Percentiles rank a stretch among this genome's conserved stretches.
Evolutionary conservation across 2,329 filamentous ascomycete genomes (phyloP).

Genomic region (Apiospora pterosperma): DNA sequence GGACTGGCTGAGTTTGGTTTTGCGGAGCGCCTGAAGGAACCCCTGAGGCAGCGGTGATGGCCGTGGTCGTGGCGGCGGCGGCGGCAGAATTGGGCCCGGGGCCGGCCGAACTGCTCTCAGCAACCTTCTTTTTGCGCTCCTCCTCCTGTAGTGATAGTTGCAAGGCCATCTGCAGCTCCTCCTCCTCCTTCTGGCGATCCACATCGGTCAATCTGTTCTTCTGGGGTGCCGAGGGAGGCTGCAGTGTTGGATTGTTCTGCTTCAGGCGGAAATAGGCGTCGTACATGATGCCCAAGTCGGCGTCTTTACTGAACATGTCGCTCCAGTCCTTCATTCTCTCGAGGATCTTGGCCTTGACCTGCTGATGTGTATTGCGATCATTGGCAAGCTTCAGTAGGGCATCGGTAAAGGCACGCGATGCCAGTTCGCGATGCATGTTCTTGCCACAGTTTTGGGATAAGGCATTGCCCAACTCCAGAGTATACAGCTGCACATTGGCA

Average conservation of each 20-base stretch:
- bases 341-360: slow-evolving; percentile 95
- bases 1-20: slow-evolving; percentile 41
- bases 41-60: too few species aligned
- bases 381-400: slow-evolving; percentile 85
- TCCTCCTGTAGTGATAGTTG: slow-evolving; percentile 92
- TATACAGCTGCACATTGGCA: slow-evolving; percentile 94
- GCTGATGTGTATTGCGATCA: slow-evolving; percentile 92
- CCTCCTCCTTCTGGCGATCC: slow-evolving; percentile 93
- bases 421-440: slow-evolving; percentile 82
- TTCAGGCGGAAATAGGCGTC: slow-evolving; percentile 89
- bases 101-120: slow-evolving; percentile 28
- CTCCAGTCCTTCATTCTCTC: slow-evolving; percentile 97
- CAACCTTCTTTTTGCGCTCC: slow-evolving; percentile 51
- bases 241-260: slow-evolving; percentile 78
- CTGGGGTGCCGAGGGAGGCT: slow-evolving; percentile 86
- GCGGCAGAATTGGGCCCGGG: slow-evolving; percentile 26
- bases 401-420: slow-evolving; percentile 91
- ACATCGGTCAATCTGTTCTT: slow-evolving; percentile 88
- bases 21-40: slow-evolving; percentile 18
- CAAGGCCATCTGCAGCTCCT: slow-evolving; percentile 94
- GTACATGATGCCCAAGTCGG: slow-evolving; percentile 95
- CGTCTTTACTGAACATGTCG: slow-evolving; percentile 86
- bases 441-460: slow-evolving; percentile 89
- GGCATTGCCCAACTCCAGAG: slow-evolving; percentile 87
- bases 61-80: slow-evolving; percentile 22